phyloP scores from a whole-genome alignment of 108 stramenopile species.

The Epithemia pelagica region DNA sequence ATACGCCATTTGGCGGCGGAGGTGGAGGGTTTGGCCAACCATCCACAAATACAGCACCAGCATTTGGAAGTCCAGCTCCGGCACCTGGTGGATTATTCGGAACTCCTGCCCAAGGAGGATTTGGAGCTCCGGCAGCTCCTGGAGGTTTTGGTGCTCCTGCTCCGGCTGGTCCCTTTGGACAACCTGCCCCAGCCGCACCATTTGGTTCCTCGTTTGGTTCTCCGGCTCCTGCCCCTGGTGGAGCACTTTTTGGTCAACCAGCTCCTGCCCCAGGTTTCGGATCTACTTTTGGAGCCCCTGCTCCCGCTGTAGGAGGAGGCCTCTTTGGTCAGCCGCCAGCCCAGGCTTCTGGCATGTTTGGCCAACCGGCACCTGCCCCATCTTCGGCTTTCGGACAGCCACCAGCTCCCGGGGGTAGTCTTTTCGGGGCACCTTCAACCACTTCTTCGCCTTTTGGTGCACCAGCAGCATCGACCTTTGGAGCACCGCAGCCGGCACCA shows the following conservation, averaged over 20 bases:
- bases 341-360: conserved; percentile 10
- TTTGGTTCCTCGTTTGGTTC: conserved; percentile 47
- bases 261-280: conserved; percentile 31
- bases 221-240: conserved; percentile 32
- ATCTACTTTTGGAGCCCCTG: conserved; percentile 22
- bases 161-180: conserved; percentile 41
- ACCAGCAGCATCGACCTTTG: conserved; percentile 37
- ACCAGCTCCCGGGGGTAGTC: background rate
- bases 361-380: conserved; percentile 18
- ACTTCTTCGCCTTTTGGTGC: conserved; percentile 42
- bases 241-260: conserved; percentile 43
- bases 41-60: conserved; percentile 15
- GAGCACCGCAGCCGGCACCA: conserved; percentile 11
- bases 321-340: conserved; percentile 32
- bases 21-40: conserved; percentile 27
- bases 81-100: conserved; percentile 28
- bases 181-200: conserved; percentile 33
- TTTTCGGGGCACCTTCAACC: conserved; percentile 37
- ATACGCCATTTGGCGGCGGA: conserved; percentile 28
- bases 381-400: background rate
- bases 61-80: conserved; percentile 39
- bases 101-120: conserved; percentile 2
- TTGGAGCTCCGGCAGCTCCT: conserved; percentile 27
- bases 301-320: conserved; percentile 37
- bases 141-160: conserved; percentile 45